Evolutionary conservation across 139 green algal genomes (phyloP).

Genomic region (Haematococcus lacustris): DNA sequence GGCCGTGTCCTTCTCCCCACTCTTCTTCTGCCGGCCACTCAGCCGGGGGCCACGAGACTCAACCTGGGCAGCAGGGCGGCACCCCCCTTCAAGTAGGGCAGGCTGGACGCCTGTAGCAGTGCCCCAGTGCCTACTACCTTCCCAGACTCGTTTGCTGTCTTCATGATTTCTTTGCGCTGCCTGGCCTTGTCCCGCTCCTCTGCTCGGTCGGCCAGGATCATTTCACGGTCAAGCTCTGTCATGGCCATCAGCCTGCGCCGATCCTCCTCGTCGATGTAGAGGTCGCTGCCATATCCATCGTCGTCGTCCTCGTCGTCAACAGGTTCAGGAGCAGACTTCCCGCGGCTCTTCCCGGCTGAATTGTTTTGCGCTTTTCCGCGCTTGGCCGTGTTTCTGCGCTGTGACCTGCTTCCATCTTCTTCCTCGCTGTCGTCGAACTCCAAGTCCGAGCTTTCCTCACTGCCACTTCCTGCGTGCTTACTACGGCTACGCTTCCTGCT

Average conservation of each 20-base stretch:
- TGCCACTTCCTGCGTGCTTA: background rate
- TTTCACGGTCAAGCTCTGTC: constrained; percentile 58
- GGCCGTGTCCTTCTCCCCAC: constrained; percentile 8
- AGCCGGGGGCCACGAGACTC: background rate
- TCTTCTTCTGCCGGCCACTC: constrained; percentile 10
- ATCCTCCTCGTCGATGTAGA: constrained; percentile 57
- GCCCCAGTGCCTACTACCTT: background rate
- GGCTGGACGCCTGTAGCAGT: too few species aligned
- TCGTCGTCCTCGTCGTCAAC: background rate
- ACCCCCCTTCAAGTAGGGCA: too few species aligned
- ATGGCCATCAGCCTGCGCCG: constrained; percentile 37
- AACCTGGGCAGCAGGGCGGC: too few species aligned
- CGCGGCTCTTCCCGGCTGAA: background rate
- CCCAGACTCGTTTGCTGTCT: constrained; percentile 7
- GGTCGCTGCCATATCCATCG: constrained; percentile 7
- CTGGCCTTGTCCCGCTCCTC: constrained; percentile 35
- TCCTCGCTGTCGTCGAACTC: background rate
- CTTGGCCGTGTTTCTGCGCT: background rate
- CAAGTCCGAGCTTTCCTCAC: background rate
- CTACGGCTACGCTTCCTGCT: background rate
- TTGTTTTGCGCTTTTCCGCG: background rate
- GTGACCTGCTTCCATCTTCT: background rate
- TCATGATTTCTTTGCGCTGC: constrained; percentile 32
- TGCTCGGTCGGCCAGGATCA: constrained; percentile 49
- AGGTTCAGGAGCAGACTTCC: background rate